Evolutionary conservation across 495 filamentous ascomycete genomes (phyloP), one percentile per base, ranked within the genome.

Genomic region (Hypoxylon subgilvum): DNA sequence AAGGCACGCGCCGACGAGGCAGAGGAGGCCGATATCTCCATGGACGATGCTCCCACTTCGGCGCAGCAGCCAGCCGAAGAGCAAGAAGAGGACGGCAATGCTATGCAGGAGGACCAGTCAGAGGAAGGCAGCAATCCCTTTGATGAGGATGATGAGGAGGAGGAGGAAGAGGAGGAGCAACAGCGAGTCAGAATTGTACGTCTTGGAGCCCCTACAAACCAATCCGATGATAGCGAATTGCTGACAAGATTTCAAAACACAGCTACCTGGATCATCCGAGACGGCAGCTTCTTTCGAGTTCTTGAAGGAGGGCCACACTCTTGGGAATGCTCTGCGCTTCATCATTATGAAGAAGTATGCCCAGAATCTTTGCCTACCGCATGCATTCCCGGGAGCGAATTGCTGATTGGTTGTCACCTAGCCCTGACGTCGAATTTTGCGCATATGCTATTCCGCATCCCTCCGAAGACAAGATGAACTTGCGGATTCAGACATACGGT

Each of bases 271-370:
- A 31, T 85, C 86, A 42, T 83, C 83, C 32, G 83, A 85, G 36
- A 89, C 82, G 6, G 86, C 87, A 1, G 80, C 80, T 9, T 81
- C 77, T 1, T 98, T 97, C 68, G 89, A 97, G 72, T 93, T 98
- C 61, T 81, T 88, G 41, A 83, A 88, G 19, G 94, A 98, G 72
- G 93, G 94, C 16, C 94, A 98, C 69, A 98, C 94, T 0, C 76
- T 98, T 53, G 94, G 95, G 2, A 98, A 98, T 74, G 90, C 93
- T 4, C 78, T 98, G 55, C 81, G 94, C 59, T 97, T 88, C 69
- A 87, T 96, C 56, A 96, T 97, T 63, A 97, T 96, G 92, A 97
- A 96, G 76, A 98, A 98, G 94, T 96, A 76, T 50, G 82, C 72
- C 7, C 27, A 8, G 21, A 55, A 49, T 40, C 43, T 27, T 10